A percentile compares a stretch with the other conserved stretches of the same genome.
Evolutionary conservation across 345 rosid species (phyloP).

Genomic region (Citrus unshiu): DNA sequence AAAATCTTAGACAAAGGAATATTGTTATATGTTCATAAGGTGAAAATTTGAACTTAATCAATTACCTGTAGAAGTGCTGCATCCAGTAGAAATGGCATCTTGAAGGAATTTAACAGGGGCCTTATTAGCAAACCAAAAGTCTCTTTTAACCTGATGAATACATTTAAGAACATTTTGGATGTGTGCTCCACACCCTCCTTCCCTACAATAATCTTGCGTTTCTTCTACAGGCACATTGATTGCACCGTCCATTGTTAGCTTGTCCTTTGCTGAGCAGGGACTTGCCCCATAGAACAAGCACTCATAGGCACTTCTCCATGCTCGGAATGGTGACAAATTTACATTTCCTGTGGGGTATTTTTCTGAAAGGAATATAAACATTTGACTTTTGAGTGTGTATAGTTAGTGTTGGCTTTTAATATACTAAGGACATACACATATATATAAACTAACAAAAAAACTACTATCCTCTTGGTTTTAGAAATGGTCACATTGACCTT

Average conservation of each 20-base stretch:
- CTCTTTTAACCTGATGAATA: slow-evolving; percentile 20
- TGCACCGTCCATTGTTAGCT: slow-evolving; percentile 22
- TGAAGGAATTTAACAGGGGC: slow-evolving; percentile 13
- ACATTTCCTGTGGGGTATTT: background rate
- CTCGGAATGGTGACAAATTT: slow-evolving; percentile 33
- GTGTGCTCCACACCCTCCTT: slow-evolving; percentile 16
- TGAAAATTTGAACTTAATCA: background rate
- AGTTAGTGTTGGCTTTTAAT: background rate
- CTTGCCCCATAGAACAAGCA: slow-evolving; percentile 11
- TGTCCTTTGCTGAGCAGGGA: slow-evolving; percentile 8
- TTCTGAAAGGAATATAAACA: background rate
- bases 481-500: too few relatives aligned
- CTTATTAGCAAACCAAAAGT: slow-evolving; percentile 35
- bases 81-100: slow-evolving; percentile 12
- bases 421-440: too few relatives aligned
- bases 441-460: too few relatives aligned
- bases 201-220: slow-evolving; percentile 14
- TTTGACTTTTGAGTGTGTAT: background rate
- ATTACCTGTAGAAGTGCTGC: background rate
- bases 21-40: background rate
- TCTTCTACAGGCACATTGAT: slow-evolving; percentile 17
- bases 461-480: too few relatives aligned
- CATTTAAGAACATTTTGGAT: slow-evolving; percentile 21
- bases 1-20: too few relatives aligned
- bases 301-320: slow-evolving; percentile 35